Conservation (phyloP, 164 flowering plant genomes). For the Tetracentron sinense region DNA sequence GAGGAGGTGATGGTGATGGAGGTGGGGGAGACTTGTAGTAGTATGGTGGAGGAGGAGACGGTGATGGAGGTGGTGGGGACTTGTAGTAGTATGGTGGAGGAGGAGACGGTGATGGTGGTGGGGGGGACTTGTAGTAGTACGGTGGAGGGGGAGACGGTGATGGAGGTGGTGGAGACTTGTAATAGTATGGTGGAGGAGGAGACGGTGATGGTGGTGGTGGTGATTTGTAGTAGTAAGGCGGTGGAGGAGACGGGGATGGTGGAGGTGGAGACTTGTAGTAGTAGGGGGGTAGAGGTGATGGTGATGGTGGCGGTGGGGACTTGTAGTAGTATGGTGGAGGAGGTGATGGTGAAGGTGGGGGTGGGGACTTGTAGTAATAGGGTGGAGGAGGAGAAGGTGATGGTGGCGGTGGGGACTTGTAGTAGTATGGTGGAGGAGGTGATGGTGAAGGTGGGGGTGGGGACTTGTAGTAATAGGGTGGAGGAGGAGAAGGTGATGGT, state of each 20-base stretch:
- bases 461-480: too few relatives aligned
- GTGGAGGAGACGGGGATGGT: slow-evolving; percentile 20
- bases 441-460: too few relatives aligned
- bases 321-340: slow-evolving; percentile 18
- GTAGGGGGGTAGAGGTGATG: slow-evolving; percentile 19
- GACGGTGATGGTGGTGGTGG: slow-evolving; percentile 17
- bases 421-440: background rate
- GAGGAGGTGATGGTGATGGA: background rate
- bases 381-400: background rate
- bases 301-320: background rate
- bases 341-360: background rate
- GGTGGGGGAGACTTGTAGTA: background rate
- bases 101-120: background rate
- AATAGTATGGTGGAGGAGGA: slow-evolving; percentile 4
- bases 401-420: background rate
- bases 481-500: slow-evolving; percentile 3
- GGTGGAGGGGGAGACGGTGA: slow-evolving; percentile 13
- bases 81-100: too few relatives aligned
- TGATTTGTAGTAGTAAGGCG: slow-evolving; percentile 21
- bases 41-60: slow-evolving; percentile 11
- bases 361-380: background rate
- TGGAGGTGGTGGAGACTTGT: slow-evolving; percentile 5
- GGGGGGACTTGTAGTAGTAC: slow-evolving; percentile 6
- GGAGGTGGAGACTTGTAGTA: slow-evolving; percentile 16
- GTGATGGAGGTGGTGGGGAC: slow-evolving; percentile 13